A percentile compares a stretch with the other conserved stretches of the same genome.
Conservation (phyloP, 495 filamentous ascomycete genomes). For the Haplographium delicatum region DNA sequence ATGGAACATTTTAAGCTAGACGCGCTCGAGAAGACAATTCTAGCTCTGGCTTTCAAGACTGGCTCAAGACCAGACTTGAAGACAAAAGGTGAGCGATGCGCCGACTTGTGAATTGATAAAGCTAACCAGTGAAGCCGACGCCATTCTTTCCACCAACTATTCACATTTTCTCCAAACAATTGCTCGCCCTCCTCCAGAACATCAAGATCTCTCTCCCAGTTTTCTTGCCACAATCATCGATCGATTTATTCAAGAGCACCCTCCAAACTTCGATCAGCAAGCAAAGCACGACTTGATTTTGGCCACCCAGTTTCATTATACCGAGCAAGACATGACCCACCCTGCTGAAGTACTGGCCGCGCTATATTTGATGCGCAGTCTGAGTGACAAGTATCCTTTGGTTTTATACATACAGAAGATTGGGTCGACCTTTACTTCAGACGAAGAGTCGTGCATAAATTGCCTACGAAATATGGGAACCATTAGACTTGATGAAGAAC, state of each 20-base stretch:
- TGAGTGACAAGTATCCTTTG: constrained; percentile 58
- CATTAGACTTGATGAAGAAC: constrained; percentile 69
- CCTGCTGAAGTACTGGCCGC: constrained; percentile 70
- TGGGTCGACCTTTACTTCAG: constrained; percentile 54
- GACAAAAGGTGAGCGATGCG: constrained; percentile 65
- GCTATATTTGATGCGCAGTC: constrained; percentile 65
- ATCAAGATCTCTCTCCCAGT: constrained; percentile 53
- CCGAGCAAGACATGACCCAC: constrained; percentile 49
- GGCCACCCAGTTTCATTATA: constrained; percentile 63
- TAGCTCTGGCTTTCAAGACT: constrained; percentile 83
- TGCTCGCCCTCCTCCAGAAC: constrained; percentile 49
- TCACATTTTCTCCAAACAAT: constrained; percentile 69
- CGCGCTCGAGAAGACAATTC: constrained; percentile 76
- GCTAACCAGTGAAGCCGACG: constrained; percentile 59
- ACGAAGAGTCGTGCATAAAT: constrained; percentile 41
- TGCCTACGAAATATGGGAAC: constrained; percentile 61
- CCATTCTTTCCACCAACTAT: constrained; percentile 70
- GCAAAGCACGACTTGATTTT: constrained; percentile 62
- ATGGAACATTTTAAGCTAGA: constrained; percentile 92
- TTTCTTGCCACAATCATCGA: constrained; percentile 76
- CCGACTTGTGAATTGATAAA: constrained; percentile 25
- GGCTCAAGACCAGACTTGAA: constrained; percentile 73
- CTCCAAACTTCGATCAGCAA: constrained; percentile 72
- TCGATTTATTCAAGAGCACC: constrained; percentile 74
- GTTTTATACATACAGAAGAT: constrained; percentile 70